phyloP scores from a whole-genome alignment of 352 stramenopile genomes.

The Globisporangium heterothallicum region DNA sequence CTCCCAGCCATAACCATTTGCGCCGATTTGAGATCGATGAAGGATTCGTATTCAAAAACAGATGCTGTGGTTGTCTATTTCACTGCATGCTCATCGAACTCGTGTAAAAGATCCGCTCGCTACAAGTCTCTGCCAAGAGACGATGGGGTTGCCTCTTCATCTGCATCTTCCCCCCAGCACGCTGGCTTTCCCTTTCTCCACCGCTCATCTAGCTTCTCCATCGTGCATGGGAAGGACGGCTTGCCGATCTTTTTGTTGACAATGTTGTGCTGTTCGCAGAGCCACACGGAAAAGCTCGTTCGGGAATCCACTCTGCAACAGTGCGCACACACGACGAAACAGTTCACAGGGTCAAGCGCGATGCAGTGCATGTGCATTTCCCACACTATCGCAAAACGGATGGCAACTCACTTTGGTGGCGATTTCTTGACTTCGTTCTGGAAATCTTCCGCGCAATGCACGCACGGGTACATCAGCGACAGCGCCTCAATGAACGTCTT shows the following conservation, averaged over 20 bases:
- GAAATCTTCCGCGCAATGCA: constrained; percentile 95
- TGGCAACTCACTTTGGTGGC: constrained; percentile 73
- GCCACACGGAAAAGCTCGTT: constrained; percentile 91
- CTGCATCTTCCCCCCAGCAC: constrained; percentile 74
- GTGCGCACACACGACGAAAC: too few relatives aligned
- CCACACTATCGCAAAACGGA: neutral
- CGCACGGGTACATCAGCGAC: constrained; percentile 90
- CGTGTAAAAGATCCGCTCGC: neutral
- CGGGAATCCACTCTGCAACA: constrained; percentile 89
- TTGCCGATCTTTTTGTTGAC: constrained; percentile 98
- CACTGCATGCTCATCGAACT: neutral
- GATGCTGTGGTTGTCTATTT: neutral
- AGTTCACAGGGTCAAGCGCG: neutral
- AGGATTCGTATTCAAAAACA: neutral
- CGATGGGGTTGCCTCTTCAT: constrained; percentile 23
- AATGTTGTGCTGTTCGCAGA: constrained; percentile 97
- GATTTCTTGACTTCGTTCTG: constrained; percentile 90
- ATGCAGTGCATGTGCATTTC: neutral
- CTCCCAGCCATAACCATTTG: neutral
- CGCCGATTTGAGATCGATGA: neutral
- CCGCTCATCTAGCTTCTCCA: constrained; percentile 91
- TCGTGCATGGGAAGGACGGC: constrained; percentile 89
- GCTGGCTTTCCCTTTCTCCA: constrained; percentile 90
- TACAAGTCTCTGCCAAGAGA: constrained; percentile 19
- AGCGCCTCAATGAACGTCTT: constrained; percentile 89